phyloP scores from a whole-genome alignment of 345 rosid genomes.

The Eucalyptus erythrocorys region DNA sequence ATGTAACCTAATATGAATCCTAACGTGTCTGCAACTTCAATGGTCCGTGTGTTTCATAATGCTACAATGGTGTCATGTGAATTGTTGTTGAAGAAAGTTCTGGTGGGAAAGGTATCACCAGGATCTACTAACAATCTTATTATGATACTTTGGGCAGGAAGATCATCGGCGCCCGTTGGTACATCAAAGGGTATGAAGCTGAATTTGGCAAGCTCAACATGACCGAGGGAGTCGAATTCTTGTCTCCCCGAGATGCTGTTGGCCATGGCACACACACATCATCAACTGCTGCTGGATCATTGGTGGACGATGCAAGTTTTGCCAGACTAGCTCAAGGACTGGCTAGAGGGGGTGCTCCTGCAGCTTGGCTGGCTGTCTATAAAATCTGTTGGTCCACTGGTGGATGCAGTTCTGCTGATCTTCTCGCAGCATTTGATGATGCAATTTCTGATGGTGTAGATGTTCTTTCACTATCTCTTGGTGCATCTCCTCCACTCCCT shows the following conservation, averaged over 20 bases:
- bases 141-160: conserved; percentile 9
- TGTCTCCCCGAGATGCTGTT: conserved; percentile 19
- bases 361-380: conserved; percentile 24
- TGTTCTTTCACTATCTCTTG: conserved; percentile 26
- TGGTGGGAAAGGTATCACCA: not conserved
- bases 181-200: conserved; percentile 33
- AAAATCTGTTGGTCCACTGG: conserved; percentile 30
- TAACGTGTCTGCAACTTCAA: not conserved
- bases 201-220: conserved; percentile 16
- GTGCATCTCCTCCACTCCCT: conserved; percentile 11
- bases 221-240: conserved; percentile 9
- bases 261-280: conserved; percentile 38
- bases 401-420: conserved; percentile 27
- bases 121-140: not conserved
- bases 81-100: not conserved
- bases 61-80: not conserved
- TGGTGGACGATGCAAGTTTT: conserved; percentile 13
- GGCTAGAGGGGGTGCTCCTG: conserved; percentile 29
- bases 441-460: conserved; percentile 34
- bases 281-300: conserved; percentile 18
- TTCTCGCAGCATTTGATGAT: conserved; percentile 35
- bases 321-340: conserved; percentile 27
- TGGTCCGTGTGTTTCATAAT: not conserved
- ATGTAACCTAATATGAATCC: not conserved
- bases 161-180: conserved; percentile 37